phyloP scores from a whole-genome alignment of 352 stramenopile genomes.

The Pythium aquatile region DNA sequence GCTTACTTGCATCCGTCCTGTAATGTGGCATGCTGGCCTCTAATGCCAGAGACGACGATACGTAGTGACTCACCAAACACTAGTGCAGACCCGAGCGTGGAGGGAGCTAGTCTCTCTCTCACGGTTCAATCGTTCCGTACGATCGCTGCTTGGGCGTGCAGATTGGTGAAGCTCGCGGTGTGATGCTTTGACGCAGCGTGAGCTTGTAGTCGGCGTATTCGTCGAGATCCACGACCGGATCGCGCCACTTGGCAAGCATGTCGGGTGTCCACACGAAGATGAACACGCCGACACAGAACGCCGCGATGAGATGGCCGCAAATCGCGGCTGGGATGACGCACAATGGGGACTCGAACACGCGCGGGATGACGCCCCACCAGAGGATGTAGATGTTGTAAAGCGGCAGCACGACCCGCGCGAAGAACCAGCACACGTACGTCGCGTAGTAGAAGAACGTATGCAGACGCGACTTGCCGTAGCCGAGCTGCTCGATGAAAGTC shows the following conservation, averaged over 20 bases:
- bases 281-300: conserved; percentile 82
- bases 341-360: conserved; percentile 35
- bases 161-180: conserved; percentile 60
- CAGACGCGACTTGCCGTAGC: conserved; percentile 55
- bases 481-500: conserved; percentile 78
- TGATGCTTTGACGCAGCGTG: conserved; percentile 75
- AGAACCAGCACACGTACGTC: conserved; percentile 79
- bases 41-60: not conserved
- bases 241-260: conserved; percentile 70
- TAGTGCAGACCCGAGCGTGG: conserved; percentile 7
- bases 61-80: conserved; percentile 3
- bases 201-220: conserved; percentile 79
- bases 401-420: conserved; percentile 67
- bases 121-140: conserved; percentile 30
- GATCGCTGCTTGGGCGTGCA: conserved; percentile 29
- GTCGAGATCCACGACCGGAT: conserved; percentile 62
- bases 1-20: not conserved
- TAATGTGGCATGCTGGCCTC: not conserved
- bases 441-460: conserved; percentile 71
- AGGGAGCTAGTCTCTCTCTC: conserved; percentile 2
- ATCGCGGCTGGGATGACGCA: conserved; percentile 66
- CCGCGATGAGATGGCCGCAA: conserved; percentile 77
- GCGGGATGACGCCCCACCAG: conserved; percentile 69
- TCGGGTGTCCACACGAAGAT: conserved; percentile 84
- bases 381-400: conserved; percentile 82